Conservation (phyloP, 2,329 filamentous ascomycete species). For the Ceratocystis huliohia region DNA sequence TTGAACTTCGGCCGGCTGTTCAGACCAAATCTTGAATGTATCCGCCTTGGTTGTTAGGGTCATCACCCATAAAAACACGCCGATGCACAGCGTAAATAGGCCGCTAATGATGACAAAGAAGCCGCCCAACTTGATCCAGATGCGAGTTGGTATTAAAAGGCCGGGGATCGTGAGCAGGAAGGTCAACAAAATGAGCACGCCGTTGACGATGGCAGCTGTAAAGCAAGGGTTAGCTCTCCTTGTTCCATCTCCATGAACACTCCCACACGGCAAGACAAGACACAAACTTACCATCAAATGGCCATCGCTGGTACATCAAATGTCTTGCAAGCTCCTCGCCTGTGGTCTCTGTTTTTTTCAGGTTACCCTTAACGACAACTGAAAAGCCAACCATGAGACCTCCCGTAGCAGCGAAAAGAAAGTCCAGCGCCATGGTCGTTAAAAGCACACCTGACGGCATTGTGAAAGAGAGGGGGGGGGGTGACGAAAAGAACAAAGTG, state of each 20-base stretch:
- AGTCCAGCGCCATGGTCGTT: slow-evolving; percentile 37
- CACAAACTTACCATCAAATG: slow-evolving; percentile 31
- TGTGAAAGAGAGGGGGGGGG: neutral
- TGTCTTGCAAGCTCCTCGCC: slow-evolving; percentile 40
- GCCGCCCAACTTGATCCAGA: slow-evolving; percentile 57
- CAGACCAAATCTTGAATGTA: slow-evolving; percentile 48
- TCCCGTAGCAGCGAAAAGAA: slow-evolving; percentile 42
- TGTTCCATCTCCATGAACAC: neutral
- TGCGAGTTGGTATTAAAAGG: slow-evolving; percentile 52
- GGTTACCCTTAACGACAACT: slow-evolving; percentile 38
- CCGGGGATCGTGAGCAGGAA: slow-evolving; percentile 59
- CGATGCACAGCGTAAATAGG: slow-evolving; percentile 52
- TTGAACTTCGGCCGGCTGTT: slow-evolving; percentile 45
- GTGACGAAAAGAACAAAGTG: too few relatives aligned
- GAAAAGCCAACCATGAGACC: slow-evolving; percentile 44
- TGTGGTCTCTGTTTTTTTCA: slow-evolving; percentile 31
- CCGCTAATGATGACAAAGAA: slow-evolving; percentile 50
- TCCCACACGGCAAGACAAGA: slow-evolving; percentile 24
- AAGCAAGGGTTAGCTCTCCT: slow-evolving; percentile 15
- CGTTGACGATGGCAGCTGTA: slow-evolving; percentile 57
- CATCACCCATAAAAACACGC: slow-evolving; percentile 57
- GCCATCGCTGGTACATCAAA: slow-evolving; percentile 42
- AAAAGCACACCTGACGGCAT: slow-evolving; percentile 46
- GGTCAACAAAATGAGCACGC: slow-evolving; percentile 56
- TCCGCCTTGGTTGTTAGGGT: slow-evolving; percentile 56